These are phyloP conservation scores for Chaetomidium leptoderma DNA, from an alignment of 495 filamentous ascomycete species.

Conservation along the genomic window DNA sequence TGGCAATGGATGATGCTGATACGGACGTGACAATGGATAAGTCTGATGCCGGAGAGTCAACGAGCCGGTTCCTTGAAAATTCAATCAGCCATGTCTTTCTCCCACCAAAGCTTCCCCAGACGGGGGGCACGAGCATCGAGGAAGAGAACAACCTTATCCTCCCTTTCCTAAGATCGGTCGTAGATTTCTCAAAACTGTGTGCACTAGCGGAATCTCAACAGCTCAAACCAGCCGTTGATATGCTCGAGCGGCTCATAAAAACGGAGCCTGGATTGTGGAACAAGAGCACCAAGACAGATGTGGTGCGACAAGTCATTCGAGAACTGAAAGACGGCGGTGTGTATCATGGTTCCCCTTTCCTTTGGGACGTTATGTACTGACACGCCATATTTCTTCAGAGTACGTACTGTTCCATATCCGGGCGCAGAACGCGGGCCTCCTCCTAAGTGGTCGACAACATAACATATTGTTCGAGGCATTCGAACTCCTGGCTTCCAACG, in stretches of 20 bases:
- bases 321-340: conserved; percentile 20
- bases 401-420: conserved; percentile 39
- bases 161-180: conserved; percentile 20
- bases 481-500: conserved; percentile 51
- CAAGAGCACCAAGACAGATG: neutral
- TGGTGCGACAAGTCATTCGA: neutral
- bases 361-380: neutral
- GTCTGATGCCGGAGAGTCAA: too few relatives aligned
- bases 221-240: neutral
- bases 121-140: conserved; percentile 32
- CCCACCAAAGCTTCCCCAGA: conserved; percentile 53
- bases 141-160: conserved; percentile 17
- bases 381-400: conserved; percentile 10
- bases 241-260: conserved; percentile 10
- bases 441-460: conserved; percentile 38
- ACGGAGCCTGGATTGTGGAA: neutral
- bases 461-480: conserved; percentile 50
- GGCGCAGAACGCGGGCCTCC: conserved; percentile 58
- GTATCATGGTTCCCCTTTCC: neutral
- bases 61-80: too few relatives aligned
- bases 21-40: too few relatives aligned
- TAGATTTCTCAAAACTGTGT: neutral
- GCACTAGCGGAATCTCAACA: neutral
- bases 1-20: too few relatives aligned
- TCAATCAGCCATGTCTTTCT: conserved; percentile 58